These are phyloP conservation scores for Pyricularia grisea DNA, from an alignment of 2,329 filamentous ascomycete genomes.

Conservation along the genomic window DNA sequence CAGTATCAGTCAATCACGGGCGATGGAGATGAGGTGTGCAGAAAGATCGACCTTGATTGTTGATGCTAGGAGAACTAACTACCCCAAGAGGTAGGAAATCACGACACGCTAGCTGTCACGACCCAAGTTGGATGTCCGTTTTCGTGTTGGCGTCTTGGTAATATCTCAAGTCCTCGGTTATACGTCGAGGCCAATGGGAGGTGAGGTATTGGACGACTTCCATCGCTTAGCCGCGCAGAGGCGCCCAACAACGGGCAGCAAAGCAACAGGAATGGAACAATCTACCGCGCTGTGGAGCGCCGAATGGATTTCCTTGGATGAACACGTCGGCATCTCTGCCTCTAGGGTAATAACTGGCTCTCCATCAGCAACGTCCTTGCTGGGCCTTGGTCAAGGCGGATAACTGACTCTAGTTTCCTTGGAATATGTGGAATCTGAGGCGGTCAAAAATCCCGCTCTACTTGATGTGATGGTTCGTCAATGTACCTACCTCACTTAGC, in stretches of 20 bases:
- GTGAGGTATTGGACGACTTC: background rate
- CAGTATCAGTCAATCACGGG: background rate
- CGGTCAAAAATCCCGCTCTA: background rate
- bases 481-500: background rate
- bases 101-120: background rate
- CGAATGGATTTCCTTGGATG: background rate
- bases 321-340: background rate
- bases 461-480: background rate
- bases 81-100: background rate
- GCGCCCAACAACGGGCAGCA: background rate
- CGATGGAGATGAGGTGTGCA: background rate
- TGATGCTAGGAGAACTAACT: background rate
- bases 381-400: too few relatives aligned
- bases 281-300: background rate
- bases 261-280: background rate
- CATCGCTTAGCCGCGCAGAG: background rate
- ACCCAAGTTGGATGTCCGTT: background rate
- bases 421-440: background rate
- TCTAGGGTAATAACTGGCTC: background rate
- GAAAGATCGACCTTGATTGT: background rate
- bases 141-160: background rate
- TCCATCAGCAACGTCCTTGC: background rate
- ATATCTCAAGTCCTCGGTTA: background rate
- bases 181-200: background rate
- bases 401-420: too few relatives aligned